A percentile compares a stretch with the other conserved stretches of the same genome.
Evolutionary conservation across 495 filamentous ascomycete species (phyloP).

Genomic region (Hypoxylon lenormandii): DNA sequence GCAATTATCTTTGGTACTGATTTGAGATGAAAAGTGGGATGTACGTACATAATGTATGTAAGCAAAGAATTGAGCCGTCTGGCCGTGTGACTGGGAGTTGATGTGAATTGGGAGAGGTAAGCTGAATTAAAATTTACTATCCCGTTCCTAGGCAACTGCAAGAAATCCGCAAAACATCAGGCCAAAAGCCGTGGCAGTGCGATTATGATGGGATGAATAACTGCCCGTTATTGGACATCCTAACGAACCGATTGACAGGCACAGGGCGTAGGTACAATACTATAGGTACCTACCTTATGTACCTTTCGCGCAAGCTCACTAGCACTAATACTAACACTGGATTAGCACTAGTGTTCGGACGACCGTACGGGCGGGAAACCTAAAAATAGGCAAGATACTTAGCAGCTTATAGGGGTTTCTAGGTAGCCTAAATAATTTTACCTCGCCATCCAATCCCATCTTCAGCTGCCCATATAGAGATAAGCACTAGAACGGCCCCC

Average conservation of each 20-base stretch:
- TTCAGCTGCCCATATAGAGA: no score
- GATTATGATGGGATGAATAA: conserved; percentile 12
- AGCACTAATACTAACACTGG: no score
- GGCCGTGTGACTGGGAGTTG: neutral
- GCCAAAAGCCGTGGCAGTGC: conserved; percentile 20
- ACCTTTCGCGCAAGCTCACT: no score
- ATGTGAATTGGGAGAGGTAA: neutral
- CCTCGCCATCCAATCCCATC: neutral
- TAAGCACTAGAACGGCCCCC: conserved; percentile 8
- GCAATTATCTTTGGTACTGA: neutral
- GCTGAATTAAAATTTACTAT: neutral
- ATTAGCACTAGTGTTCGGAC: neutral
- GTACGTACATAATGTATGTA: neutral
- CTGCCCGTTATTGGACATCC: neutral
- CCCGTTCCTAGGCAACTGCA: neutral
- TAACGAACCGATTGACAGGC: conserved; percentile 3
- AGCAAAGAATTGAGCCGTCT: neutral
- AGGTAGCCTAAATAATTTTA: neutral
- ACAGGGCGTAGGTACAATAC: neutral
- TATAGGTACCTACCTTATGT: no score
- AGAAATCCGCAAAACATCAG: neutral
- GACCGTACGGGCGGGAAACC: neutral
- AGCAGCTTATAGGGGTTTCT: no score
- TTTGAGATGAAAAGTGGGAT: conserved; percentile 22
- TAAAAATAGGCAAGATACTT: conserved; percentile 2